Base-by-base conservation (phyloP, 2,329 filamentous ascomycete genomes). In the Fusarium sp. region DNA sequence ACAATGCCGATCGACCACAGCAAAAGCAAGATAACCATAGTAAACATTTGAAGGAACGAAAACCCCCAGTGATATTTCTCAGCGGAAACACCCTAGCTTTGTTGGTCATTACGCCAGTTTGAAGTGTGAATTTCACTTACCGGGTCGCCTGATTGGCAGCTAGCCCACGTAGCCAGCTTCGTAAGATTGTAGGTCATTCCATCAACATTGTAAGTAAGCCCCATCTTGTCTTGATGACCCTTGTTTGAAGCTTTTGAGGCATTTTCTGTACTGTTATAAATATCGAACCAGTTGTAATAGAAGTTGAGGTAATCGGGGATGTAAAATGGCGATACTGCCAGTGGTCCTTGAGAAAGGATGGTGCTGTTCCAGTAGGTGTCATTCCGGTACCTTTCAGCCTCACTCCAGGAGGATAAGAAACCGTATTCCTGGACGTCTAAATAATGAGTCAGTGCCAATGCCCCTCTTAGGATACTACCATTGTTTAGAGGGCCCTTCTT, bases 1-100 rank as follows among this genome's bases (percentile, higher is more conserved):
- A 40, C 4, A 2, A 66, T 39, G 7, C 47, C 40, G 1, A 56
- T 2, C 1, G 47, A 62, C 61, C 61, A 69, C 1, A 58, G 3
- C 0, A 52, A 4, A 0, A 69, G 23, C 2, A 69, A 7, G 0
- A 56, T 4, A 0, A 10, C 8, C 12, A 62, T 37, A 0, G 52
- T 7, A 2, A 69, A 50, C 0, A 69, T 7, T 3, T 69, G 61
- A 2, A 69, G 16, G 30, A 62, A 69, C 0, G 65, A 69, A 4
- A 69, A 69, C 0, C 66, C 65, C 61, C 66, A 69, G 13, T 58
- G 36, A 3, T 54, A 69, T n/a, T 23, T 6, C 13, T 58, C n/a
- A 1, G 41, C n/a, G 1, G 15, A 9, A 36, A 8, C 31, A 12
- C 12, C n/a, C 7, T 51, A n/a, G n/a, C 30, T 31, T 31, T 6